Conservation (phyloP, 2,329 filamentous ascomycete genomes). For the Cadophora sp. region DNA sequence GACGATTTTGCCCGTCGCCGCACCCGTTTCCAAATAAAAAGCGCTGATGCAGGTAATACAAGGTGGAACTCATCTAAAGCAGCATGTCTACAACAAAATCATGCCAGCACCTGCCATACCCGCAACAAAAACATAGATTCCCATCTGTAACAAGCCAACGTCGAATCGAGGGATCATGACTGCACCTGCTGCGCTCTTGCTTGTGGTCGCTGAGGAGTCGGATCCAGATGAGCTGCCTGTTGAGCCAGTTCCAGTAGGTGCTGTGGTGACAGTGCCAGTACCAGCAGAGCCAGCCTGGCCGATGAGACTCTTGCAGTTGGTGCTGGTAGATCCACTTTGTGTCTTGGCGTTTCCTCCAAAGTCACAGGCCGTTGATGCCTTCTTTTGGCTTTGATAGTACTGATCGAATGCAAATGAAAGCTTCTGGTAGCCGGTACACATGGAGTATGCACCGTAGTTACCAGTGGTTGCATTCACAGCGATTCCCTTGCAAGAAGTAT, state of each 20-base stretch:
- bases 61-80: slow-evolving; percentile 7
- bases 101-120: slow-evolving; percentile 59
- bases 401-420: slow-evolving; percentile 76
- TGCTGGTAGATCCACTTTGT: slow-evolving; percentile 54
- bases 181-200: slow-evolving; percentile 48
- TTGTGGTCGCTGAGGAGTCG: slow-evolving; percentile 34
- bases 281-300: slow-evolving; percentile 67
- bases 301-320: slow-evolving; percentile 65
- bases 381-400: slow-evolving; percentile 69
- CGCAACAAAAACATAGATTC: slow-evolving; percentile 56
- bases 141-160: slow-evolving; percentile 54
- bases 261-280: slow-evolving; percentile 59
- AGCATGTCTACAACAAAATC: slow-evolving; percentile 56
- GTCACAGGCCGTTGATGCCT: slow-evolving; percentile 66
- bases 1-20: neutral
- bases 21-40: slow-evolving; percentile 20
- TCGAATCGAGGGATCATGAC: slow-evolving; percentile 54
- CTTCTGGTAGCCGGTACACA: slow-evolving; percentile 75
- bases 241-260: slow-evolving; percentile 49
- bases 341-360: slow-evolving; percentile 72
- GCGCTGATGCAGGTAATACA: slow-evolving; percentile 27
- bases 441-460: slow-evolving; percentile 77
- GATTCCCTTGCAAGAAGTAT: slow-evolving; percentile 71
- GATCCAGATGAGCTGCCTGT: slow-evolving; percentile 39
- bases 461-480: slow-evolving; percentile 69